Evolutionary conservation across 2,329 filamentous ascomycete genomes (phyloP).

Genomic region (Setomelanomma holmii): DNA sequence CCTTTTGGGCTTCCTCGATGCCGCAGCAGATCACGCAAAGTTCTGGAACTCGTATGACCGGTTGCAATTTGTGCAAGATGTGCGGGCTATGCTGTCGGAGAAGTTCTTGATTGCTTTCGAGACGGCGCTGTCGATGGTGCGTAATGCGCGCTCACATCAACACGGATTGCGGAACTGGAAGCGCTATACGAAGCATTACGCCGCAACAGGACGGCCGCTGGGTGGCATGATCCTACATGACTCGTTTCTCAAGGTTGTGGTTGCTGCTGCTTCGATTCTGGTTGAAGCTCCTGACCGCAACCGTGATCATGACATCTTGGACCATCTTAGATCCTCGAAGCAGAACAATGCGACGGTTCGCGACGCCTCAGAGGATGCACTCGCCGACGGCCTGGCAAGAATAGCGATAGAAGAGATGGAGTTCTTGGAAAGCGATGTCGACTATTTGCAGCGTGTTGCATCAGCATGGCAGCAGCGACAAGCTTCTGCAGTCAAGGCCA

Average conservation of each 20-base stretch:
- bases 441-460: conserved; percentile 81
- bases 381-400: conserved; percentile 67
- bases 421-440: conserved; percentile 84
- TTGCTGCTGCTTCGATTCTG: conserved; percentile 77
- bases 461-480: conserved; percentile 86
- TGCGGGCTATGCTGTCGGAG: conserved; percentile 80
- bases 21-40: conserved; percentile 75
- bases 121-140: conserved; percentile 86
- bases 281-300: conserved; percentile 66
- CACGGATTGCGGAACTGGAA: conserved; percentile 83
- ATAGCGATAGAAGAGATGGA: conserved; percentile 84
- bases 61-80: conserved; percentile 72
- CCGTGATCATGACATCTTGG: conserved; percentile 71
- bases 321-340: conserved; percentile 61
- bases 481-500: conserved; percentile 84
- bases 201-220: conserved; percentile 77
- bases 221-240: conserved; percentile 91
- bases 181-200: conserved; percentile 82
- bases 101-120: conserved; percentile 86
- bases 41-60: conserved; percentile 84
- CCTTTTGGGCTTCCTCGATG: conserved; percentile 88
- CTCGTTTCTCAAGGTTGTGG: conserved; percentile 84
- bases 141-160: conserved; percentile 75
- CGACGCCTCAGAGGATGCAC: conserved; percentile 37
- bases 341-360: conserved; percentile 20